Base-by-base conservation (phyloP, 768 basidiomycete species). In the Lentinula edodes region DNA sequence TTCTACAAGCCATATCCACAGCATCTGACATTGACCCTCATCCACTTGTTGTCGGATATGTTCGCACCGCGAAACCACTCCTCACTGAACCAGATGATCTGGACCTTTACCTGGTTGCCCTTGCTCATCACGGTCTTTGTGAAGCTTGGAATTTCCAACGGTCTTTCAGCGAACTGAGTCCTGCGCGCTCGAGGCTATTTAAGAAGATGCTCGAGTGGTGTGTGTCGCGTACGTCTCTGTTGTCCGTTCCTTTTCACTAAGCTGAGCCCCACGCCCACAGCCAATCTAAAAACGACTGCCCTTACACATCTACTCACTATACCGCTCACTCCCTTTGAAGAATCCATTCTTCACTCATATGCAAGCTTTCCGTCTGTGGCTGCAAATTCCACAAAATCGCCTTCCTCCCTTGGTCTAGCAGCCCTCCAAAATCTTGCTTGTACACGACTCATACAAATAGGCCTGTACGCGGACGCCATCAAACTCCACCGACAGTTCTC, bases 61-160 rank as follows among this genome's bases (percentile, higher is more conserved):
- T 94, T 38, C 85, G 87, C 51, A 88, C 89, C 2, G 88, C 85
- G 18, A 89, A 89, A 65, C 91, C 92, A 8, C 75, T 80, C 0
- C 76, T 93, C 23, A 83, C 80, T 0, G 85, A 88, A 65, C 88
- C 86, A 7, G 78, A 80, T 52, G 90, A 91, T 71, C 78, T 92
- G 55, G 84, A 88, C 64, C 74, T 81, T n/a, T 93, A 92, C 67
- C 71, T 83, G 1, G 66, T 87, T 34, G 87, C 92, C 1, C 76
- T 93, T 28, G 86, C 85, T 0, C 83, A 89, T 34, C 87, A 80
- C 66, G 38, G n/a, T 34, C 73, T 93, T 6, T 67, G 81, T 61
- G 86, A 90, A 54, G 90, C 90, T 4, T 93, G 91, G 91, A 77
- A 80, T 56, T 92, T 83, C 68, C 86, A 90, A 64, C 78, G 87